Evolutionary conservation across 768 basidiomycete genomes (phyloP).

Genomic region (Tulasnella sp.): DNA sequence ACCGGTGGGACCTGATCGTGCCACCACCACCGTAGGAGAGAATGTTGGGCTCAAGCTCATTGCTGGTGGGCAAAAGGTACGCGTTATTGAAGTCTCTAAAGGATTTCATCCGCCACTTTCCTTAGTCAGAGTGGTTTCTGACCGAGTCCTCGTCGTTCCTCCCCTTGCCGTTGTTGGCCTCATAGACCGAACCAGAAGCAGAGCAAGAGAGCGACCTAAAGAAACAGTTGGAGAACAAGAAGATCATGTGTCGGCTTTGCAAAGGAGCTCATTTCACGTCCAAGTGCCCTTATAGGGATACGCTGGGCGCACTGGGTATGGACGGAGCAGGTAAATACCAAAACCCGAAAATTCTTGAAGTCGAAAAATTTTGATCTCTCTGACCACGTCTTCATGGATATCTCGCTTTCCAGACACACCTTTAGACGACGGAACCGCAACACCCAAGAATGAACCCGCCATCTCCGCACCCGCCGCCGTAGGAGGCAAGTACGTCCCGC

Average conservation of each 20-base stretch:
- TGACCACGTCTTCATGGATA: not conserved
- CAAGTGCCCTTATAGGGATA: constrained; percentile 97
- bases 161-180: too few relatives aligned
- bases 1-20: constrained; percentile 79
- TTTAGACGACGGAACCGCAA: constrained; percentile 7
- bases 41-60: constrained; percentile 55
- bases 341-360: not conserved
- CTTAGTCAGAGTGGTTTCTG: too few relatives aligned
- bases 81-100: constrained; percentile 26
- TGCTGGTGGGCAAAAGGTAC: constrained; percentile 46
- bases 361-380: not conserved
- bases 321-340: constrained; percentile 35
- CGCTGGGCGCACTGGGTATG: constrained; percentile 65
- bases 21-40: constrained; percentile 88
- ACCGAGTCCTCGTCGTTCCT: too few relatives aligned
- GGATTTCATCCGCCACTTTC: too few relatives aligned
- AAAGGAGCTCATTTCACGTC: constrained; percentile 97
- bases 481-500: constrained; percentile 83
- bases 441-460: constrained; percentile 32
- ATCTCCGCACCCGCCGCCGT: constrained; percentile 35
- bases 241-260: constrained; percentile 87
- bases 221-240: constrained; percentile 53
- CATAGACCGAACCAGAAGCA: constrained; percentile 58
- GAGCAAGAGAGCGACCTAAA: constrained; percentile 60
- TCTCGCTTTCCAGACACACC: not conserved